These are phyloP conservation scores for Petunia hybrid DNA, from an alignment of 305 asterid species.

Conservation along the genomic window DNA sequence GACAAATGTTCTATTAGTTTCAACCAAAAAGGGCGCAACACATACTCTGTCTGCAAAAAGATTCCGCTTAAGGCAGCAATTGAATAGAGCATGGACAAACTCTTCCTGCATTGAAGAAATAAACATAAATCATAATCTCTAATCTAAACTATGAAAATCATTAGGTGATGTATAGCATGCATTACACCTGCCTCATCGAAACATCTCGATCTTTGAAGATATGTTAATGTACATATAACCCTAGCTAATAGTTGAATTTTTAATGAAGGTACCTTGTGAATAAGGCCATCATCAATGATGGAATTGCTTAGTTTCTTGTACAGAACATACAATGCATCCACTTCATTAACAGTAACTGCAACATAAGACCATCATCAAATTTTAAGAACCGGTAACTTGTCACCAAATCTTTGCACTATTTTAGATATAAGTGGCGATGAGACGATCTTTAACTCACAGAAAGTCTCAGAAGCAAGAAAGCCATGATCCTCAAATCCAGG, in stretches of 20 bases:
- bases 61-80: conserved; percentile 58
- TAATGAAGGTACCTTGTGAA: conserved; percentile 68
- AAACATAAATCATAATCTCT: neutral
- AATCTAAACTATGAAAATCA: neutral
- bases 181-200: neutral
- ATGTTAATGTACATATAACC: neutral
- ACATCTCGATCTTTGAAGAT: neutral
- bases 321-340: conserved; percentile 73
- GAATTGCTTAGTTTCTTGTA: conserved; percentile 72
- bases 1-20: neutral
- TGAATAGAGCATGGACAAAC: conserved; percentile 80
- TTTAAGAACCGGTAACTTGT: neutral
- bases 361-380: neutral
- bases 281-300: conserved; percentile 64
- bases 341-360: conserved; percentile 84
- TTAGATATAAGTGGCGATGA: neutral
- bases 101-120: conserved; percentile 65
- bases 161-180: neutral
- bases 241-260: neutral
- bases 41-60: conserved; percentile 78
- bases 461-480: conserved; percentile 76
- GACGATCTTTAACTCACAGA: conserved; percentile 57
- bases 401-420: neutral
- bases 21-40: conserved; percentile 10
- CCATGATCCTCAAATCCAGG: conserved; percentile 44